Base-by-base conservation (phyloP, 208 protist species). In the Trypanosoma theileri region DNA sequence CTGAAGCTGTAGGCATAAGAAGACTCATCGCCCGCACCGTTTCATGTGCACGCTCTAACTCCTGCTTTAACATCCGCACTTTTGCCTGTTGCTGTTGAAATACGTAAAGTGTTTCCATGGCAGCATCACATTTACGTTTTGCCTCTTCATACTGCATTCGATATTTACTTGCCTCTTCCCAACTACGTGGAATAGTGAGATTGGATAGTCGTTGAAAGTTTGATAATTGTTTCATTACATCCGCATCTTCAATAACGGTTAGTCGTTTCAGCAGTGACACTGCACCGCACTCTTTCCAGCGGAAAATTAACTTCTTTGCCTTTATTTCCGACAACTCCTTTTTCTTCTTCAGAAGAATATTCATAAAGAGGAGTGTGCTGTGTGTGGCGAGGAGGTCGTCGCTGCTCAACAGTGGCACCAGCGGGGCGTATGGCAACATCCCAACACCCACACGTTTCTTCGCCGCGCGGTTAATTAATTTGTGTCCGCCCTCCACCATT, bases 81-180 rank as follows among this genome's bases (percentile, higher is more conserved):
- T 77, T 77, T 35, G 58, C 66, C 26, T 77, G 71, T 66, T 77
- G 71, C 42, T 77, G 71, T 19, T 77, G 71, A 58, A 66, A 77
- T 9, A 71, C 60, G 31, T 71, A 72, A 16, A 77, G 65, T 3
- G 71, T 28, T 12, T 77, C 71, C 52, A 59, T 77, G 13, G 71
- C 71, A 26, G 56, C 61, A 22, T 77, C 71, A 51, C 63, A 72
- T 22, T 56, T 58, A 3, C 56, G 60, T 50, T 35, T 63, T 35
- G 57, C 57, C 57, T 77, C 71, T 22, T 77, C 71, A 41, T 72
- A 77, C 42, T 71, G 71, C 26, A 48, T 14, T 8, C 68, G 44
- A 45, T 74, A 81, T 41, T 81, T 74, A 46, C 46, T 59, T 14
- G 76, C 76, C 28, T 74, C 76, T 28, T 81, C 64, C 76, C 76